Base-by-base conservation (phyloP, 495 filamentous ascomycete species). In the Neurospora sp. region DNA sequence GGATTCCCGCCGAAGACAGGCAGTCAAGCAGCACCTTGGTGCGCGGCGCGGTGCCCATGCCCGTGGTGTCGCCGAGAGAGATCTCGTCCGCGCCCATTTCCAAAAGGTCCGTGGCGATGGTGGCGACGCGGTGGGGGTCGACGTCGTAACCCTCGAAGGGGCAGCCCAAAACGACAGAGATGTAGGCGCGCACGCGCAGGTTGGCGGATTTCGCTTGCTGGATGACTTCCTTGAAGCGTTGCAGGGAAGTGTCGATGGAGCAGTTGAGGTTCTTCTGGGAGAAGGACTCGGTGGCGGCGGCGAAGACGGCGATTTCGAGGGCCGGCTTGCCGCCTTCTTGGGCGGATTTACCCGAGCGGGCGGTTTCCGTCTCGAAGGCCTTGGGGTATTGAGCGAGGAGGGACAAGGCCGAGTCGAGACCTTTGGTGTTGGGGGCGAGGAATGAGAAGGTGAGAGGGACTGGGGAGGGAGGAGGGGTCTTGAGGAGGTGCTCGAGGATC, bases 81-180 rank as follows among this genome's bases (percentile, higher is more conserved):
- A 99, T 95, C 83, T 98, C 94, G 78, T 98, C 94, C 4, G 93
- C 95, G 23, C 96, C 96, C 93, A 97, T 97, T 79, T 97, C 94
- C 9, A 99, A 87, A 98, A 60, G 83, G 20, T 86, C 87, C 0
- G 92, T 90, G 0, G 95, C 93, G 9, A 98, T 92, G 62, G 93
- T 90, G 6, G 94, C 94, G 0, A 98, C 96, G 70, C 85, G 88
- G 72, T 90, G 84, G 1, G 95, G 93, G 66, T 91, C 82, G 0
- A 95, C 93, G 73, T 95, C 88, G 27, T 91, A 90, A 0, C 96
- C 96, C 81, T 98, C 95, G 73, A 97, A 98, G 0, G 96, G 96
- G 79, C 96, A 99, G 3, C 93, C 94, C 3, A 99, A 87, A 0
- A 96, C 94, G 42, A 98, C 96, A 1, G 93, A 97, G 60, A 99